Evolutionary conservation across 352 stramenopile genomes (phyloP), one percentile per base, ranked within the genome.

Genomic region (Phytophthora sansomeana): DNA sequence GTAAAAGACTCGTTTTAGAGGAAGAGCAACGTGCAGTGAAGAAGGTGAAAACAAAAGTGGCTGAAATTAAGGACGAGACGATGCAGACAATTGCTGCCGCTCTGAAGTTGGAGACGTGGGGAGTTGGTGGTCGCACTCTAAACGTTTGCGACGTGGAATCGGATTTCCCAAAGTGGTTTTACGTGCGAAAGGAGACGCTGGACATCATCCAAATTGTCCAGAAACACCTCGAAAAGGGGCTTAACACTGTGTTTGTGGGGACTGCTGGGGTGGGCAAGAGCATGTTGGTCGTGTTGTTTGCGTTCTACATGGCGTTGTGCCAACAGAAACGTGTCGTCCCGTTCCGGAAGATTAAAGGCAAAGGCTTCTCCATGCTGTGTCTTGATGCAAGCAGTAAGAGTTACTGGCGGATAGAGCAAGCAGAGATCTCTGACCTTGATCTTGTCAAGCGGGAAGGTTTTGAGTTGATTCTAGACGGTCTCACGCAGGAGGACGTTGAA

Each of bases 111-210:
- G 41, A 71, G 33, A 9, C n/a, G 48, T 72, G 63, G 63, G 14
- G 52, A 30, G 24, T 67, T 62, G 56, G 63, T 67, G 56, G 56
- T 32, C 28, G 67, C 56, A 16, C 28, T 42, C 63, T 74, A 42
- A 14, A 62, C 51, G 72, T 78, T 64, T 17, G 39, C 55, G 17
- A 21, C 17, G 17, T 78, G 52, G 69, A 72, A 60, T 21, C 64
- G 24, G 64, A 75, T 72, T 78, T 78, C 17, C 69, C 55, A n/a
- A 46, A 62, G 19, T 75, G 60, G 55, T 78, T 75, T 28, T 78
- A 75, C 42, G 69, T 67, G 64, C 64, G 69, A 36, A 62, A 72
- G 59, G 64, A 74, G 56, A 63, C 41, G 9, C 54, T 67, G 30
- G 58, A 75, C 33, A 74, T 78, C 30, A 51, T 77, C 54, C 50